Evolutionary conservation across 2,329 filamentous ascomycete genomes (phyloP).

Genomic region (Botryosphaeria agaves): DNA sequence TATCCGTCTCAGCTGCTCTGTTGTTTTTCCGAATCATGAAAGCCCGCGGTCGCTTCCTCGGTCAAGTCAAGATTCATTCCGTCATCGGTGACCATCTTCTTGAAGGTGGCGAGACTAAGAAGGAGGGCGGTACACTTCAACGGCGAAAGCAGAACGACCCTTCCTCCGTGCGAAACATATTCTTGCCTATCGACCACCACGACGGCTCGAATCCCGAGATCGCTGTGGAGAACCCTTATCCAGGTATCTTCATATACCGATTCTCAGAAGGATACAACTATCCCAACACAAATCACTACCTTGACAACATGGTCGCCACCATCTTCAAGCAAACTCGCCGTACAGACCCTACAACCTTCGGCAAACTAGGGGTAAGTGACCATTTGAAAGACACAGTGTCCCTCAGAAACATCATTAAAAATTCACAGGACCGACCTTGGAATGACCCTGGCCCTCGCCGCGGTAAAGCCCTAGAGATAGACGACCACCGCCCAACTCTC

Average conservation of each 20-base stretch:
- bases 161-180: slow-evolving; percentile 53
- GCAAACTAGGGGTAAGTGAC: slow-evolving; percentile 23
- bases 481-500: slow-evolving; percentile 46
- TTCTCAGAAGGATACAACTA: slow-evolving; percentile 95
- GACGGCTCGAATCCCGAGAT: slow-evolving; percentile 84
- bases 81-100: slow-evolving; percentile 60
- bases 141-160: slow-evolving; percentile 24
- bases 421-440: slow-evolving; percentile 60
- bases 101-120: slow-evolving; percentile 36
- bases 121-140: slow-evolving; percentile 3
- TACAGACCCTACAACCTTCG: slow-evolving; percentile 51
- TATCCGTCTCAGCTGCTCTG: slow-evolving; percentile 57
- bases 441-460: slow-evolving; percentile 71
- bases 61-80: slow-evolving; percentile 67
- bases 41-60: slow-evolving; percentile 69
- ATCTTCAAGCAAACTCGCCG: slow-evolving; percentile 49
- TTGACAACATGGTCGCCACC: slow-evolving; percentile 43
- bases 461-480: slow-evolving; percentile 27
- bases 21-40: slow-evolving; percentile 73
- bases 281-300: slow-evolving; percentile 76
- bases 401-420: slow-evolving; percentile 1
- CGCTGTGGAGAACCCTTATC: slow-evolving; percentile 63
- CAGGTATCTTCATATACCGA: slow-evolving; percentile 88
- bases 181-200: slow-evolving; percentile 70
- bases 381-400: background rate